Conservation (phyloP, 1,284 basidiomycete genomes). For the Boletus semigastroideus region DNA sequence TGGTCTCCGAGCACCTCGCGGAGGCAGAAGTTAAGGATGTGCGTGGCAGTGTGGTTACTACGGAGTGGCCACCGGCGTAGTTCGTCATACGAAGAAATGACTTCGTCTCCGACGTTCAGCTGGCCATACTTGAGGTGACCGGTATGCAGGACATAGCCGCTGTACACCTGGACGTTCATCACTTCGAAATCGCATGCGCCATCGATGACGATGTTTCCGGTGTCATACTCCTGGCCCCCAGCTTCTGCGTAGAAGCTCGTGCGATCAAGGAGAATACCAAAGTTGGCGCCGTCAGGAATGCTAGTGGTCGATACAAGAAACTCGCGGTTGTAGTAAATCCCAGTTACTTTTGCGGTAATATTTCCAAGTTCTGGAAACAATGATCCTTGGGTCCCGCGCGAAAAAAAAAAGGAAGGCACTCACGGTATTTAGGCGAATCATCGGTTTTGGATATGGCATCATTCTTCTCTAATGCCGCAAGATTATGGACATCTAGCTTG, state of each 20-base stretch:
- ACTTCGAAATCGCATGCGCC: constrained; percentile 93
- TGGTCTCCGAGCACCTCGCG: constrained; percentile 95
- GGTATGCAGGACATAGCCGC: constrained; percentile 87
- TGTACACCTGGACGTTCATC: constrained; percentile 86
- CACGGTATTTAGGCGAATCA: constrained; percentile 89
- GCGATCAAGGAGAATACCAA: constrained; percentile 89
- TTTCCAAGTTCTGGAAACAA: constrained; percentile 65
- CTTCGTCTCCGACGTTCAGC: constrained; percentile 66
- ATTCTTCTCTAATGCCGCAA: constrained; percentile 85
- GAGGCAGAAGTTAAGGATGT: constrained; percentile 94
- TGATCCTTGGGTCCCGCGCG: background rate
- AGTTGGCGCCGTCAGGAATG: constrained; percentile 63
- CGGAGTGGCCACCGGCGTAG: constrained; percentile 92
- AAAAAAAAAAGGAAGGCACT: constrained; percentile 5
- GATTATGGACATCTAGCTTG: constrained; percentile 95
- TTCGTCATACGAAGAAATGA: constrained; percentile 80
- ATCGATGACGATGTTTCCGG: constrained; percentile 91
- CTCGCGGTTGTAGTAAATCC: constrained; percentile 82
- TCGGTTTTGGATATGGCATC: constrained; percentile 88
- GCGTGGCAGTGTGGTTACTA: constrained; percentile 98
- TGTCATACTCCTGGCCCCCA: constrained; percentile 97
- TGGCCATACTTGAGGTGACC: constrained; percentile 82
- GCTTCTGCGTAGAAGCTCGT: constrained; percentile 99
- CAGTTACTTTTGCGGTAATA: constrained; percentile 75
- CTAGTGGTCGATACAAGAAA: constrained; percentile 72